phyloP scores from a whole-genome alignment of 2,329 filamentous ascomycete genomes.

The Bipolaris cookei region DNA sequence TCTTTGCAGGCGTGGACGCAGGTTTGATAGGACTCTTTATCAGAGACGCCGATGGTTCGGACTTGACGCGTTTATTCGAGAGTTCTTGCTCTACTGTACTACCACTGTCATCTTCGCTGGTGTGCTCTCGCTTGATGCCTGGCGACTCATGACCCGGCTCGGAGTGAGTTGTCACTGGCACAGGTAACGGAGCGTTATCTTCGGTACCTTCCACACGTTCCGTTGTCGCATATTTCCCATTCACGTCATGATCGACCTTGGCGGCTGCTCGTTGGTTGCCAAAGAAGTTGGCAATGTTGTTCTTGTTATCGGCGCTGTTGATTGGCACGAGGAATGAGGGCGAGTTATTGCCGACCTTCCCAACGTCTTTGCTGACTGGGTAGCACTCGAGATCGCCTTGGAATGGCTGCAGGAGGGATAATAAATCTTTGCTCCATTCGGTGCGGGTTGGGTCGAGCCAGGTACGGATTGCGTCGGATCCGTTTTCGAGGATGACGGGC shows the following conservation, averaged over 20 bases:
- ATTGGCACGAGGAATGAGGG: slow-evolving; percentile 82
- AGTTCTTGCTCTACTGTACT: slow-evolving; percentile 43
- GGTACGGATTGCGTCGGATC: slow-evolving; percentile 69
- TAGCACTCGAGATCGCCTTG: slow-evolving; percentile 82
- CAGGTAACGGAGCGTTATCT: slow-evolving; percentile 60
- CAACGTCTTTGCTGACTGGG: slow-evolving; percentile 84
- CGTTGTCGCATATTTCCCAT: slow-evolving; percentile 53
- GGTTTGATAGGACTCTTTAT: slow-evolving; percentile 36
- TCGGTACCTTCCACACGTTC: slow-evolving; percentile 55
- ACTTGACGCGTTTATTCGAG: slow-evolving; percentile 48
- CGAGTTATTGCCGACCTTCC: slow-evolving; percentile 92
- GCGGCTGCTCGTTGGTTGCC: slow-evolving; percentile 59
- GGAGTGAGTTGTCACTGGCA: slow-evolving; percentile 29
- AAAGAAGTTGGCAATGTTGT: slow-evolving; percentile 94
- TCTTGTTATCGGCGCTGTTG: slow-evolving; percentile 85
- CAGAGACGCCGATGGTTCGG: slow-evolving; percentile 23
- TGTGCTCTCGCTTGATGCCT: slow-evolving; percentile 58
- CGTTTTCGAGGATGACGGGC: slow-evolving; percentile 87
- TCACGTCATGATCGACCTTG: slow-evolving; percentile 48
- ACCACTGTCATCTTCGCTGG: slow-evolving; percentile 42
- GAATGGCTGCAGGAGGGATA: slow-evolving; percentile 79
- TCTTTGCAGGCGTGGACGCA: slow-evolving; percentile 43
- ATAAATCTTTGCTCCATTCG: slow-evolving; percentile 80
- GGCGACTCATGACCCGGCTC: slow-evolving; percentile 29
- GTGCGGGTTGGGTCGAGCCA: slow-evolving; percentile 79